Conservation (phyloP, 2,329 filamentous ascomycete species). For the Neoscytalidium dimidiatum region DNA sequence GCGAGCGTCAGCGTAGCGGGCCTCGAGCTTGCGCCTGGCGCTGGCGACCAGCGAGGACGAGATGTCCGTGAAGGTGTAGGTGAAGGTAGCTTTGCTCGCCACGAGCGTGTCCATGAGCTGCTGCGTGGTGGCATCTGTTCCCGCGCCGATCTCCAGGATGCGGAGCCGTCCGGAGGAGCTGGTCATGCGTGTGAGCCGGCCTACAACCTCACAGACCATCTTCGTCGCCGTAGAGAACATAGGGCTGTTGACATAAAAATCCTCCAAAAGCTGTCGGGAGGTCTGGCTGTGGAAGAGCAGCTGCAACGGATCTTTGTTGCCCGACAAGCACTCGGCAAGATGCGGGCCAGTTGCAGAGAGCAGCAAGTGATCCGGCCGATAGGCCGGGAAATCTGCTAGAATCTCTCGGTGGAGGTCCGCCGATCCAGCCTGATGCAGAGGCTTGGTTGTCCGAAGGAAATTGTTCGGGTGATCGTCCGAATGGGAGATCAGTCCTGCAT, state of each 20-base stretch:
- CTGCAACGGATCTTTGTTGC: background rate
- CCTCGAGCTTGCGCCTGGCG: constrained; percentile 33
- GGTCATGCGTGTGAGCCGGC: background rate
- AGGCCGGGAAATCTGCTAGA: background rate
- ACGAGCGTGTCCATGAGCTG: constrained; percentile 31
- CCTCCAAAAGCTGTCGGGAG: constrained; percentile 32
- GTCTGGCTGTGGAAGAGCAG: constrained; percentile 20
- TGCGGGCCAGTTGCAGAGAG: background rate
- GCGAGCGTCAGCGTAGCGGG: constrained; percentile 13
- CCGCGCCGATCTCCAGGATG: constrained; percentile 21
- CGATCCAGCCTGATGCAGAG: background rate
- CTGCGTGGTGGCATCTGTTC: constrained; percentile 26
- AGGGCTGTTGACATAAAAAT: constrained; percentile 38
- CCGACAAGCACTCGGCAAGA: constrained; percentile 13
- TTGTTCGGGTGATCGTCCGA: background rate
- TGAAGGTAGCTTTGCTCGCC: constrained; percentile 29
- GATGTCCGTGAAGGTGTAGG: constrained; percentile 46
- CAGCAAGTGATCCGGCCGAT: constrained; percentile 7
- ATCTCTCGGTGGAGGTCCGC: background rate
- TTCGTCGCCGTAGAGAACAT: constrained; percentile 22
- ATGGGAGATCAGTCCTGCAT: background rate
- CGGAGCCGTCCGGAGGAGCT: background rate
- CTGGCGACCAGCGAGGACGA: constrained; percentile 36
- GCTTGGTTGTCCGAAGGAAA: background rate
- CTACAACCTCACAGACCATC: constrained; percentile 24